A percentile compares a stretch with the other conserved stretches of the same genome.
Evolutionary conservation across 2,329 filamentous ascomycete genomes (phyloP).

Genomic region (Sporothrix euskadiensis): DNA sequence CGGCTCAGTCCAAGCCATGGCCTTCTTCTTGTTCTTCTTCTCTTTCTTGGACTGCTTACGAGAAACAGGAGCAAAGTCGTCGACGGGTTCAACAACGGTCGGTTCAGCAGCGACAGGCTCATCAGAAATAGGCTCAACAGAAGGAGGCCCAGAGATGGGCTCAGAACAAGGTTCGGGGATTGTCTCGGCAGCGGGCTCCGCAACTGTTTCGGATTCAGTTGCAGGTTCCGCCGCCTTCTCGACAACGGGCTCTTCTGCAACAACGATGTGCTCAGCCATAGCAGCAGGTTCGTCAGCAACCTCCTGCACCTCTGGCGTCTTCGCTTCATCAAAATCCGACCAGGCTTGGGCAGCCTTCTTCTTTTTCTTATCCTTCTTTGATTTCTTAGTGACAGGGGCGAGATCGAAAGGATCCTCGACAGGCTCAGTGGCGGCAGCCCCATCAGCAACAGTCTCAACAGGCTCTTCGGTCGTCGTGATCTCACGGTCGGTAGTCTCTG

Average conservation of each 20-base stretch:
- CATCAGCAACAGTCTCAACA: not conserved
- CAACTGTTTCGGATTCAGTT: not conserved
- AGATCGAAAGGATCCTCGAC: not conserved
- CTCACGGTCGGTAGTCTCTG: not conserved
- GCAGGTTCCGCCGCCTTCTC: not conserved
- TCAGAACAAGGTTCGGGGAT: not conserved
- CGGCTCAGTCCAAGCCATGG: not conserved
- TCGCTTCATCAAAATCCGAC: not conserved
- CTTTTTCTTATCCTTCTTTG: slow-evolving; percentile 26
- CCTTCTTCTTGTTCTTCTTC: slow-evolving; percentile 25
- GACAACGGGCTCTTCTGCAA: not conserved
- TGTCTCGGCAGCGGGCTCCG: not conserved
- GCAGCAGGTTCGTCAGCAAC: not conserved
- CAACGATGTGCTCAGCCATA: not conserved
- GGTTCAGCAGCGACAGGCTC: not conserved
- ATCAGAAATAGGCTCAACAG: not conserved
- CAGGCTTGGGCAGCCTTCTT: not conserved
- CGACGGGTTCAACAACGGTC: not conserved
- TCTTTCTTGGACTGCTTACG: slow-evolving; percentile 24
- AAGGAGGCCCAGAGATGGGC: not conserved
- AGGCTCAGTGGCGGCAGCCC: not conserved
- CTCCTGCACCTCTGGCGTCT: not conserved
- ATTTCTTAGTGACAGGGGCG: not conserved
- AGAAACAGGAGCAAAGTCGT: not conserved
- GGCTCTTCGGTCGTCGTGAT: not conserved